These are phyloP conservation scores for Stachybotrys elegans DNA, from an alignment of 2,329 filamentous ascomycete species.

Conservation along the genomic window DNA sequence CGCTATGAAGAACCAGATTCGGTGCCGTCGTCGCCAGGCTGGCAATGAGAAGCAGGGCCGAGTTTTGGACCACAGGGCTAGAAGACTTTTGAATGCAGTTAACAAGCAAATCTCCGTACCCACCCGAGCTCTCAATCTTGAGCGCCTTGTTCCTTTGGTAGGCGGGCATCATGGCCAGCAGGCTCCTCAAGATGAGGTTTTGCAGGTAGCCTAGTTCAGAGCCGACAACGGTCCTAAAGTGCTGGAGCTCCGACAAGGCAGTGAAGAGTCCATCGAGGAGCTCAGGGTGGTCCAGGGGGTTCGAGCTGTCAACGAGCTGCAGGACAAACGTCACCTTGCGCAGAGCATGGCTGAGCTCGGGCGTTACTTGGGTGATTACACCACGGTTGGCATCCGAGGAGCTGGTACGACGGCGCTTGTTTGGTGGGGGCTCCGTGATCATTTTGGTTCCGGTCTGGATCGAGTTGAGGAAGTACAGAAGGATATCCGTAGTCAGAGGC, in stretches of 20 bases:
- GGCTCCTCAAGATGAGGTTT: conserved; percentile 73
- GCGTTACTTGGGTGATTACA: conserved; percentile 55
- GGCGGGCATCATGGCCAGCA: conserved; percentile 78
- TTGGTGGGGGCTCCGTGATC: conserved; percentile 64
- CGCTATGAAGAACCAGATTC: conserved; percentile 87
- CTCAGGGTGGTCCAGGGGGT: conserved; percentile 68
- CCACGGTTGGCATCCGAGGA: conserved; percentile 61
- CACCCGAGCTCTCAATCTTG: conserved; percentile 69
- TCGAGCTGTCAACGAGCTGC: conserved; percentile 79
- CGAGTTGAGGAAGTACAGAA: conserved; percentile 67
- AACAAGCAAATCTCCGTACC: conserved; percentile 85
- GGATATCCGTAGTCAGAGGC: conserved; percentile 66
- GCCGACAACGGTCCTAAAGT: conserved; percentile 73
- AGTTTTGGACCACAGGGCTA: conserved; percentile 90
- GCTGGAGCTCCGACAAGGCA: conserved; percentile 79
- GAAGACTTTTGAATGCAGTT: conserved; percentile 90
- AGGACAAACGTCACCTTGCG: conserved; percentile 80
- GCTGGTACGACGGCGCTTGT: conserved; percentile 76
- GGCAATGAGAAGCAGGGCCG: conserved; percentile 81
- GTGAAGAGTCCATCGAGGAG: conserved; percentile 78
- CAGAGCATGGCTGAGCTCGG: conserved; percentile 62
- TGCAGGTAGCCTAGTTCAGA: conserved; percentile 90
- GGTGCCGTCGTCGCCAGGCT: conserved; percentile 82
- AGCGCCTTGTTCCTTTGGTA: conserved; percentile 58
- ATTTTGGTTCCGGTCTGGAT: conserved; percentile 70